phyloP scores from a whole-genome alignment of 108 stramenopile genomes.

The Nitzschia putrida region DNA sequence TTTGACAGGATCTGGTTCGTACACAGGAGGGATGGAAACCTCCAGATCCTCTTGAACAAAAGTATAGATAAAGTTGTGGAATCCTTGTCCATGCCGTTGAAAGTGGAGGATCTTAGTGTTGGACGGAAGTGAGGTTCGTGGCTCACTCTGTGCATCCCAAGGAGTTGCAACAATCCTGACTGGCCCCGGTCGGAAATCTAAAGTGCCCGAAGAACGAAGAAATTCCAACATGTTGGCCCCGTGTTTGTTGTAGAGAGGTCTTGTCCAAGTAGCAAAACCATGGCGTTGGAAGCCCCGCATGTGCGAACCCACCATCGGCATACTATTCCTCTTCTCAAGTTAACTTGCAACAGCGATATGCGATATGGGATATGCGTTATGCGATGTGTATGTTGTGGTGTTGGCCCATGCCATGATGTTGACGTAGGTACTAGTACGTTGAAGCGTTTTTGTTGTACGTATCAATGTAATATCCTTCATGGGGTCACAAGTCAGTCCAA shows the following conservation, averaged over 20 bases:
- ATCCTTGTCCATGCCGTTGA: slow-evolving; percentile 72
- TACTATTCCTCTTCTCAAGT: no score
- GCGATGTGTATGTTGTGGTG: no score
- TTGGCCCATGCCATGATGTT: no score
- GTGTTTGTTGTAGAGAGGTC: slow-evolving; percentile 5
- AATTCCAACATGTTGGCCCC: slow-evolving; percentile 4
- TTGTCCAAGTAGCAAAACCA: background rate
- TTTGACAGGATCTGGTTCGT: slow-evolving; percentile 46
- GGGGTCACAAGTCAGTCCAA: no score
- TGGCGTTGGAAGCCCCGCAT: background rate
- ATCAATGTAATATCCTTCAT: no score
- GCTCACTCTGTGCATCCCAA: no score
- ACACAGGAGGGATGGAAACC: slow-evolving; percentile 34
- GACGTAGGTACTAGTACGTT: no score
- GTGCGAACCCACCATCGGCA: background rate
- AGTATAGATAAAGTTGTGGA: slow-evolving; percentile 62
- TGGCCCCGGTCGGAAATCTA: background rate
- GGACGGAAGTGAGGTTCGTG: no score
- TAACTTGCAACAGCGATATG: no score
- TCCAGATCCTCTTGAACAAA: slow-evolving; percentile 26
- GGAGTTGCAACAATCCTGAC: no score
- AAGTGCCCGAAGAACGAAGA: background rate
- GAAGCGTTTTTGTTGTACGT: no score
- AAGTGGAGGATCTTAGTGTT: slow-evolving; percentile 59
- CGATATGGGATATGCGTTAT: no score